Percentiles rank a stretch among this genome's conserved stretches.
Evolutionary conservation across 2,329 filamentous ascomycete genomes (phyloP).

Genomic region (Cladophialophora carrionii): DNA sequence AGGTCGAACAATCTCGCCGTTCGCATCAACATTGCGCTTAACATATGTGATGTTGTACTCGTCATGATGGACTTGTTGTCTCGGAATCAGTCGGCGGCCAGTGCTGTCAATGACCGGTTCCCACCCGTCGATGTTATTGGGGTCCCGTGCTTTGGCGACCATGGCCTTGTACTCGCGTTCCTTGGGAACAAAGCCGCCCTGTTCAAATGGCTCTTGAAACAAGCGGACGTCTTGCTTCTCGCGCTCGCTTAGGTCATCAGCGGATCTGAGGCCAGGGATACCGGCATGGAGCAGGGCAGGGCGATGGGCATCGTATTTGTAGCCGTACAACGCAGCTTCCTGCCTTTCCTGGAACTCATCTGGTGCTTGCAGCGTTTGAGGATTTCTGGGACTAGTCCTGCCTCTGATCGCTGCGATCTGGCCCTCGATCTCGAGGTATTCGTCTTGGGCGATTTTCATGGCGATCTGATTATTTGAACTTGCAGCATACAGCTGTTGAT

Average conservation of each 20-base stretch:
- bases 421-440: constrained; percentile 57
- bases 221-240: constrained; percentile 46
- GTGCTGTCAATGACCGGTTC: constrained; percentile 45
- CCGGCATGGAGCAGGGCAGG: constrained; percentile 41
- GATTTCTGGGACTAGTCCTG: constrained; percentile 58
- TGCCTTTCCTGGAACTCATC: constrained; percentile 63
- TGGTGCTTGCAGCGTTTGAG: constrained; percentile 48
- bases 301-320: constrained; percentile 57
- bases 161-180: constrained; percentile 49
- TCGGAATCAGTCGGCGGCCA: constrained; percentile 37
- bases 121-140: constrained; percentile 49
- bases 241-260: constrained; percentile 36
- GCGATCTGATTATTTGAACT: constrained; percentile 58
- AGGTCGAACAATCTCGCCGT: constrained; percentile 32
- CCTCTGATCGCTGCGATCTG: constrained; percentile 54
- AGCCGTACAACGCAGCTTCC: constrained; percentile 64
- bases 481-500: constrained; percentile 54
- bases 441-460: constrained; percentile 61
- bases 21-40: constrained; percentile 30
- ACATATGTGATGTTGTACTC: constrained; percentile 36
- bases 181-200: constrained; percentile 54
- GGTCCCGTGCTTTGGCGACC: constrained; percentile 42
- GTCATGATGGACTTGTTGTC: constrained; percentile 32
- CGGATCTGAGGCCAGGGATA: constrained; percentile 38
- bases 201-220: constrained; percentile 61